A percentile compares a stretch with the other conserved stretches of the same genome.
These are phyloP conservation scores for Tilletia caries DNA, from an alignment of 1,284 basidiomycete genomes.

Conservation along the genomic window DNA sequence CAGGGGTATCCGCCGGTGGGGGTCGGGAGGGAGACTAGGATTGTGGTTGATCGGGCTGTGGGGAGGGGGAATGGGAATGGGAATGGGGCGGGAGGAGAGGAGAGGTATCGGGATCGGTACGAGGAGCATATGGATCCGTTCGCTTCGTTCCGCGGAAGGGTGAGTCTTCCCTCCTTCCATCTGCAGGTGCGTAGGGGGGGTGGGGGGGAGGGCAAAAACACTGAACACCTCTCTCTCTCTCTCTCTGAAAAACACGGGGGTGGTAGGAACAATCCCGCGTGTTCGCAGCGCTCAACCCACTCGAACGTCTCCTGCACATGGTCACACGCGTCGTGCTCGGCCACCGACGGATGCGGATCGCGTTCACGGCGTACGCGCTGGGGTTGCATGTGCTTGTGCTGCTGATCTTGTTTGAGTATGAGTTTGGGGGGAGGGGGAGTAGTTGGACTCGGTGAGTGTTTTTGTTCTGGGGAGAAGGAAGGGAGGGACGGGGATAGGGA, in stretches of 20 bases:
- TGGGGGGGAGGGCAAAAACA: too few species aligned
- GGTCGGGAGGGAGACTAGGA: constrained; percentile 65
- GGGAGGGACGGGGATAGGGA: too few species aligned
- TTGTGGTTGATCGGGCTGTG: constrained; percentile 22
- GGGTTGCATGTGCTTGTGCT: constrained; percentile 74
- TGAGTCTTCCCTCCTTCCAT: constrained; percentile 58
- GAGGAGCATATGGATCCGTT: constrained; percentile 97
- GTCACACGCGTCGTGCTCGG: constrained; percentile 81
- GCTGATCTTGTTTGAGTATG: constrained; percentile 59
- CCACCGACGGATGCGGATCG: constrained; percentile 66
- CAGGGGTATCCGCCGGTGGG: not conserved
- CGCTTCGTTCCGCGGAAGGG: constrained; percentile 88
- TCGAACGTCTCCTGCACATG: constrained; percentile 81
- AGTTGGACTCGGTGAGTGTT: not conserved
- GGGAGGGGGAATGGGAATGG: constrained; percentile 21
- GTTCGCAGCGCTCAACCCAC: constrained; percentile 82
- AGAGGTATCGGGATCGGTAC: constrained; percentile 78
- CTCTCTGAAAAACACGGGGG: not conserved
- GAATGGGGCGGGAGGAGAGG: constrained; percentile 57
- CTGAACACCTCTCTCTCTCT: not conserved
- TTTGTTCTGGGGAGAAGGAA: too few species aligned
- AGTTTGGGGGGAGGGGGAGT: constrained; percentile 6
- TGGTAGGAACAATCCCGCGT: constrained; percentile 83
- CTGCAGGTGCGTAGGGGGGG: too few species aligned
- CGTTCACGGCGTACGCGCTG: constrained; percentile 77